Base-by-base conservation (phyloP, 495 filamentous ascomycete species). In the Pyronema omphalodes region DNA sequence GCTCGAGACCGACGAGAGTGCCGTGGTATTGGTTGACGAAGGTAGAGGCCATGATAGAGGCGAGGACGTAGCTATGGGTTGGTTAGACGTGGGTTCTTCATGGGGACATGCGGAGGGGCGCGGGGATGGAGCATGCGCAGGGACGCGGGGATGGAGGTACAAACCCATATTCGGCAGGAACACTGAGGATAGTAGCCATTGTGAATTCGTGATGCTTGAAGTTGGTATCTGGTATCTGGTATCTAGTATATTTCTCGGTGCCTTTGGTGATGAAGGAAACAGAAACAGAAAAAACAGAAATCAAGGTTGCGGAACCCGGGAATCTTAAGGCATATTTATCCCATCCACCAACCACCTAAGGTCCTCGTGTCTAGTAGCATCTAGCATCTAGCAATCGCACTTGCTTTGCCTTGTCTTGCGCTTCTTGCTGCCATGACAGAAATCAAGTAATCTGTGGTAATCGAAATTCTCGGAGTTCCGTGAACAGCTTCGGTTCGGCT, bases 11-110 rank as follows among this genome's bases (percentile, higher is more conserved):
- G 35, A 71, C 73, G 55, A 78, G 57, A 35, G 54, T 6, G 49
- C 65, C 58, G 66, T 86, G 83, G 54, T 67, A 67, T 11, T 60
- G 60, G 67, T 73, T 74, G 60, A 84, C 55, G 57, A 81, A 71
- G 62, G 76, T 67, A 39, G 80, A 74, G 44, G 81, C 68, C 47
- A 75, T 72, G 14, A 80, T 73, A 55, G 77, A 72, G 57, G 67
- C 71, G 41, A 88, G 74, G 68, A 80, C 79, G 63, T 70, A 71
- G 51, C 76, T 78, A 56, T 35, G 19, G 14, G 51, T 15, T n/a
- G 34, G 37, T 37, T 56, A 23, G 37, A 8, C 34, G 50, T 15
- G 48, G 19, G 23, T 5, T 29, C 6, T 17, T n/a, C n/a, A n/a
- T n/a, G n/a, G n/a, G n/a, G n/a, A n/a, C n/a, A n/a, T n/a, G n/a